Base-by-base conservation (phyloP, 164 flowering plant genomes). In the Houttuynia cordata region DNA sequence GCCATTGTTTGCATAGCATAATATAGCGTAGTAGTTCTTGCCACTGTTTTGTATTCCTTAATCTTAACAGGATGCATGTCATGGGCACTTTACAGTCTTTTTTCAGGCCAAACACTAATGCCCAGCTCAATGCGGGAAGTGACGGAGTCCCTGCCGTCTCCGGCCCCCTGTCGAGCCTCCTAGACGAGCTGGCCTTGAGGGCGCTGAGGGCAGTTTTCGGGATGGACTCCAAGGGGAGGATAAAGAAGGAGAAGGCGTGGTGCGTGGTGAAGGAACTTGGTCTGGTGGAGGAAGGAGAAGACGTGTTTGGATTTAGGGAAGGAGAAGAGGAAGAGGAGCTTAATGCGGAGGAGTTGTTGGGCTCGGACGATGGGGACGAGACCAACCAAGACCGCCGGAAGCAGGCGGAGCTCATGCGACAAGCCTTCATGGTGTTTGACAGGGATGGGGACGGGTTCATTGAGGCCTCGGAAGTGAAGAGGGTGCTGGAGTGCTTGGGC, bases 371-470 rank as follows among this genome's bases (percentile, higher is more conserved):
- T 8, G 58, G 25, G 34, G 58, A 56, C 37, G 58, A 65, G 53
- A 4, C 24, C 22, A 74, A 73, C 14, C 66, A 37, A 6, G 37
- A 30, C 37, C 6, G 37, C 37, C 42, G 56, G 25, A 30, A 55
- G 51, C 64, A 59, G 0, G 25, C 50, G 18, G 78, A 77, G 65
- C 63, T 79, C 25, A 58, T 80, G 51, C 67, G 47, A 7, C 73
- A 67, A 49, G 91, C 91, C 1, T 82, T 85, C 62, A 75, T 66
- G 39, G 80, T 84, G 9, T 84, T 84, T 62, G 90, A 84, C 57
- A 70, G 66, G 65, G 79, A 85, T 59, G 83, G 84, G 0, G 72
- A 85, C 67, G 91, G 91, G 22, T 82, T 65, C 47, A 85, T 85
- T 49, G 82, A 78, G 10, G 81, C 78, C 1, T 17, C 42, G 39